These are phyloP conservation scores for Hippophae gyantsensis DNA, from an alignment of 306 rosid genomes.

Conservation along the genomic window DNA sequence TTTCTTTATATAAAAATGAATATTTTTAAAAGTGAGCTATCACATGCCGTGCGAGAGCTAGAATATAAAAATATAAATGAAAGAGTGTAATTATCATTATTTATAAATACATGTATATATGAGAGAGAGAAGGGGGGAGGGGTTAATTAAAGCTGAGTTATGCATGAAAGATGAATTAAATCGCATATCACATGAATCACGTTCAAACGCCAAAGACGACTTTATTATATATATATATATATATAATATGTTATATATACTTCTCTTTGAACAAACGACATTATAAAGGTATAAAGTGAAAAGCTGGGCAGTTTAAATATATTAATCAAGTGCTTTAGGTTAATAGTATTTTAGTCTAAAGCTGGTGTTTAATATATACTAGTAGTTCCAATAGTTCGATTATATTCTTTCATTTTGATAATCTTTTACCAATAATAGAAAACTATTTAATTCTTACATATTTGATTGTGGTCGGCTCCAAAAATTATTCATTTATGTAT, in stretches of 20 bases:
- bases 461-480: conserved; percentile 33
- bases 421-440: neutral
- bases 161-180: conserved; percentile 10
- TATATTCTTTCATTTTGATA: neutral
- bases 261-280: conserved; percentile 9
- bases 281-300: conserved; percentile 4
- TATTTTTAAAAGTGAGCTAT: too few species aligned
- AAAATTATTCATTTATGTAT: neutral
- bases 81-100: too few species aligned
- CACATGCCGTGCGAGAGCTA: too few species aligned
- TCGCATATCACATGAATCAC: conserved; percentile 30
- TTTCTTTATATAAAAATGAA: too few species aligned
- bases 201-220: conserved; percentile 15
- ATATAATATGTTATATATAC: neutral
- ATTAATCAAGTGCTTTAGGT: conserved; percentile 2
- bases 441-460: conserved; percentile 3
- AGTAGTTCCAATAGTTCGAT: conserved; percentile 12
- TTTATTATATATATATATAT: neutral
- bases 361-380: conserved; percentile 6
- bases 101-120: too few species aligned
- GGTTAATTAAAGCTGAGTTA: too few species aligned
- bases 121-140: too few species aligned
- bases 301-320: conserved; percentile 3
- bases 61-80: too few species aligned
- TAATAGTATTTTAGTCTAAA: neutral